Conservation (phyloP, 2,329 filamentous ascomycete species). For the Talaromyces sp. region DNA sequence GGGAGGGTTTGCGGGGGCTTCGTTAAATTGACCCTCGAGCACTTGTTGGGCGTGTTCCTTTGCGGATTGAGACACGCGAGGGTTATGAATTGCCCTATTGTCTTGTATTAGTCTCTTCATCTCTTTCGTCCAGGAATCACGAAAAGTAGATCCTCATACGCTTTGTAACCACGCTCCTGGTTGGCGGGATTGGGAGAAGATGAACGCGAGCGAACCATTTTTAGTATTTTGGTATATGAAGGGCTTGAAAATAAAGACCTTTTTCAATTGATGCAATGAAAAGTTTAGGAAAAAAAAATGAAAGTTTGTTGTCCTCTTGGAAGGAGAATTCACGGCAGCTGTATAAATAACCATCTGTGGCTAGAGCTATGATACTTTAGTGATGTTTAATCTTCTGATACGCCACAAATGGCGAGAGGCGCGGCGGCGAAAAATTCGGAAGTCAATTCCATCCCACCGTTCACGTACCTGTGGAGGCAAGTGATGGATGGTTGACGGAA, state of each 20-base stretch:
- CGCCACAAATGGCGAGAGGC: neutral
- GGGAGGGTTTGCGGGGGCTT: neutral
- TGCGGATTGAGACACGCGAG: slow-evolving; percentile 13
- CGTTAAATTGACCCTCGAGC: slow-evolving; percentile 11
- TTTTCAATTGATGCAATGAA: no score
- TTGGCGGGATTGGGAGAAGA: slow-evolving; percentile 11
- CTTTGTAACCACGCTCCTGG: slow-evolving; percentile 17
- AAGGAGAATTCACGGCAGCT: neutral
- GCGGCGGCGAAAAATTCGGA: neutral
- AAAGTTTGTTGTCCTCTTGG: neutral
- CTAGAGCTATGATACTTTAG: neutral
- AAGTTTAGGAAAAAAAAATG: neutral
- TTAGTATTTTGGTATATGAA: neutral
- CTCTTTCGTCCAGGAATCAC: neutral
- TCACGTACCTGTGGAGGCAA: neutral
- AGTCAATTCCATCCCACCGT: neutral
- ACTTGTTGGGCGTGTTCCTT: slow-evolving; percentile 16
- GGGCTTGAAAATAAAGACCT: neutral
- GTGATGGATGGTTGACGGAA: neutral
- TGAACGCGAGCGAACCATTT: slow-evolving; percentile 10
- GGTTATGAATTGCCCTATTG: slow-evolving; percentile 16
- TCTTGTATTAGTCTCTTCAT: neutral
- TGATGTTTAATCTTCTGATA: neutral
- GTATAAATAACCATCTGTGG: neutral
- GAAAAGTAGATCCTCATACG: slow-evolving; percentile 8